phyloP scores from a whole-genome alignment of 192 early-diverging fungal species.

The Chytriomyces sp. region DNA sequence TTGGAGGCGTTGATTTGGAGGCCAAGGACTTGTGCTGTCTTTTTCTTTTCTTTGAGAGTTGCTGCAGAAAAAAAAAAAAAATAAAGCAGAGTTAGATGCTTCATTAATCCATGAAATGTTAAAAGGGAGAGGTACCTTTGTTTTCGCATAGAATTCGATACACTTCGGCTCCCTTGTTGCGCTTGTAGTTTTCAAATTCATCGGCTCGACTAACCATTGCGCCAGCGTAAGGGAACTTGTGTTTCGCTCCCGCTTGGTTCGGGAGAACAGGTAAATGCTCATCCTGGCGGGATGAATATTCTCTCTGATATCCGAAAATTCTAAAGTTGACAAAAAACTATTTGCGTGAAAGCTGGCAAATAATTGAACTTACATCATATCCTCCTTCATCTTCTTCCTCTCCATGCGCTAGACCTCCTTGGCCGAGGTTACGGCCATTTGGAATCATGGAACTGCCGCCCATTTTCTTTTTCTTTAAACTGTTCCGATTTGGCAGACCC shows the following conservation, averaged over 20 bases:
- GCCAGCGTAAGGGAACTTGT: not conserved
- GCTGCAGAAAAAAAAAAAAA: slow-evolving; percentile 36
- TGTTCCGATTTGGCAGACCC: slow-evolving; percentile 18
- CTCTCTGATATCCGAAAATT: slow-evolving; percentile 13
- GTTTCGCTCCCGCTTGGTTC: not conserved
- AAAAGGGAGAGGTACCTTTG: slow-evolving; percentile 50
- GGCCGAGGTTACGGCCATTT: slow-evolving; percentile 11
- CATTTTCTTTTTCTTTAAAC: slow-evolving; percentile 41
- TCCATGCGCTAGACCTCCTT: not conserved
- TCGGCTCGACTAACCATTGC: slow-evolving; percentile 47
- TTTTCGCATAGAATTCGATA: slow-evolving; percentile 62
- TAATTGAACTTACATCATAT: slow-evolving; percentile 32
- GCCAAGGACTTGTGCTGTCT: slow-evolving; percentile 50
- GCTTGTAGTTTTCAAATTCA: slow-evolving; percentile 67
- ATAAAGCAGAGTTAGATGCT: not conserved
- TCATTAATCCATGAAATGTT: not conserved
- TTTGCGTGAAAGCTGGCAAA: not conserved
- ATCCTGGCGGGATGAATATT: slow-evolving; percentile 27
- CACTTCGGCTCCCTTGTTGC: slow-evolving; percentile 58
- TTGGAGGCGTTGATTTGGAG: slow-evolving; percentile 53
- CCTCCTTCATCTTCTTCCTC: slow-evolving; percentile 37
- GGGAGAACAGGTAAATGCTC: slow-evolving; percentile 40
- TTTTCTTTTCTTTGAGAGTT: slow-evolving; percentile 57
- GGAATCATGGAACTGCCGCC: slow-evolving; percentile 4
- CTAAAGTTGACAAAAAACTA: not conserved